These are phyloP conservation scores for Malassezia sympodialis DNA, from an alignment of 1,284 basidiomycete genomes.

Conservation along the genomic window DNA sequence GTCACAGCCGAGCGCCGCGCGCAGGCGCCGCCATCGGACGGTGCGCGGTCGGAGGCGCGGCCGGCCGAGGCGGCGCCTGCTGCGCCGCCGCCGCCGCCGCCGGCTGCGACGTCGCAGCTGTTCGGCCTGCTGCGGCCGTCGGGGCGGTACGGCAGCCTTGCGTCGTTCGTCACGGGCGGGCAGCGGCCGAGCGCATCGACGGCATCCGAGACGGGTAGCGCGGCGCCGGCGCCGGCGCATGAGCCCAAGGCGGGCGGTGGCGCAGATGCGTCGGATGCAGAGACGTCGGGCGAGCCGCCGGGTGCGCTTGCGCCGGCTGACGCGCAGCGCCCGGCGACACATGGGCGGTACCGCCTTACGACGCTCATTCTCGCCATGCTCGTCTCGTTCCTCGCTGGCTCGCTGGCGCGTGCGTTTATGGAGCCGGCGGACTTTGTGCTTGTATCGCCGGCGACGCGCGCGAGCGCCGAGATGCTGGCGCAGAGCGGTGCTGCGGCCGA, in stretches of 20 bases:
- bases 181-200: not conserved
- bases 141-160: not conserved
- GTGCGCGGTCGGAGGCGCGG: not conserved
- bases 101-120: not conserved
- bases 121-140: not conserved
- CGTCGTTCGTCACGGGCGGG: not conserved
- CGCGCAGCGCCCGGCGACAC: not conserved
- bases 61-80: not conserved
- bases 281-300: not conserved
- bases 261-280: not conserved
- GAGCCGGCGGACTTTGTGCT: conserved; percentile 79
- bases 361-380: conserved; percentile 61
- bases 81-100: not conserved
- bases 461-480: not conserved
- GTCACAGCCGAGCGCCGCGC: not conserved
- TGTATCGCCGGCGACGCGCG: conserved; percentile 11
- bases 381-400: conserved; percentile 82
- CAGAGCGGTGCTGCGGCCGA: not conserved
- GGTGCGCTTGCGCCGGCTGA: not conserved
- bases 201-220: not conserved
- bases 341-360: conserved; percentile 21
- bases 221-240: not conserved
- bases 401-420: conserved; percentile 71
- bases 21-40: not conserved
- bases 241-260: not conserved